Conservation (phyloP, 768 basidiomycete genomes). For the Suillus bovinus region DNA sequence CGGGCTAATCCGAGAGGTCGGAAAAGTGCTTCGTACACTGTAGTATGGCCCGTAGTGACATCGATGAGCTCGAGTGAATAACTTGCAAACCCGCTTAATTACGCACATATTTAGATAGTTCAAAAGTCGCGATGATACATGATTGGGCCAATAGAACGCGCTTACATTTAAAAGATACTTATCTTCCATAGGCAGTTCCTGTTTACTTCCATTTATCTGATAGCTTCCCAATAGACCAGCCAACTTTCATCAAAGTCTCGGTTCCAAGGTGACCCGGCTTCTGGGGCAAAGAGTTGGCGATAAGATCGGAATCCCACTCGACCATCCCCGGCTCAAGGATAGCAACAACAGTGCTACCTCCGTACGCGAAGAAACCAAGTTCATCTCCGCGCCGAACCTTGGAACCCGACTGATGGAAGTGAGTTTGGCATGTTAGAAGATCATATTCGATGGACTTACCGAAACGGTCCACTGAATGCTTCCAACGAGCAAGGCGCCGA, state of each 20-base stretch:
- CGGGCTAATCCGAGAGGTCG: no score
- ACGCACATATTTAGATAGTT: not conserved
- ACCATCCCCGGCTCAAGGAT: conserved; percentile 57
- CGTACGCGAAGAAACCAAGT: conserved; percentile 70
- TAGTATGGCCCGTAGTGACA: no score
- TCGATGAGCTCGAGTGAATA: no score
- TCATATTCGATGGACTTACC: conserved; percentile 15
- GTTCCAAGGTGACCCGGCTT: conserved; percentile 33
- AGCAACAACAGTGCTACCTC: conserved; percentile 70
- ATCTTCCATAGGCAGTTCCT: not conserved
- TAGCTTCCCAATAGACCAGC: conserved; percentile 28
- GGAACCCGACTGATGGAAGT: conserved; percentile 38
- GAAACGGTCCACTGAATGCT: conserved; percentile 63
- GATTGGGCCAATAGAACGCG: not conserved
- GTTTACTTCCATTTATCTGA: not conserved
- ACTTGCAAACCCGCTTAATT: not conserved
- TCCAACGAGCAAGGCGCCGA: conserved; percentile 83
- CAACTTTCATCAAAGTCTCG: conserved; percentile 67
- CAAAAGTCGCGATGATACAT: not conserved
- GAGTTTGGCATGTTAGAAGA: not conserved
- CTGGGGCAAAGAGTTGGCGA: conserved; percentile 43
- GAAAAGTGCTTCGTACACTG: no score
- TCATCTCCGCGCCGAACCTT: conserved; percentile 64
- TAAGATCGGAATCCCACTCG: conserved; percentile 63
- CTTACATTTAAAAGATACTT: not conserved